phyloP scores from a whole-genome alignment of 306 rosid genomes.

The Cucurbita ficifolia region DNA sequence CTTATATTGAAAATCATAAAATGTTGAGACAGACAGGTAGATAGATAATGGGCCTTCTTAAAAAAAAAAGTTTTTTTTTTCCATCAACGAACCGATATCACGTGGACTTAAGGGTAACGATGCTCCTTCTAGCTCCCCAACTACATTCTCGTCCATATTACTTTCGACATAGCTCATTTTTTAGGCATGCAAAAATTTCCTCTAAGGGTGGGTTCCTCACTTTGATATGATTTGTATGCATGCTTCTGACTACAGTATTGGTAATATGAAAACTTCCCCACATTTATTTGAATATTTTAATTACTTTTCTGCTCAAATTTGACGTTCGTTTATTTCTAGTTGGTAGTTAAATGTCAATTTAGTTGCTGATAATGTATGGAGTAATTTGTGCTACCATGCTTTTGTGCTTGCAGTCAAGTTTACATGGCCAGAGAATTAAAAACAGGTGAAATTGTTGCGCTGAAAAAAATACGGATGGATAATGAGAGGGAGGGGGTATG shows the following conservation, averaged over 20 bases:
- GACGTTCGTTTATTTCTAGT: not conserved
- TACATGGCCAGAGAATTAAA: slow-evolving; percentile 38
- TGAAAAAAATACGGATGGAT: slow-evolving; percentile 46
- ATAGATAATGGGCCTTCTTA: not conserved
- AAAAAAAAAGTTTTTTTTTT: not conserved
- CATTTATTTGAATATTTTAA: not conserved
- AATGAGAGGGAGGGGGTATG: slow-evolving; percentile 43
- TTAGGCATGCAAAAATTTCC: not conserved
- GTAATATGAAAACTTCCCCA: not conserved
- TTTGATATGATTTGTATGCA: not conserved
- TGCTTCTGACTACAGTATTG: not conserved
- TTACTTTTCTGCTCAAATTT: not conserved
- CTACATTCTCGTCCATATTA: not conserved
- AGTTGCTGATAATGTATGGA: not conserved
- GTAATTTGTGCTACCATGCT: not conserved
- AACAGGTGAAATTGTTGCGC: slow-evolving; percentile 39
- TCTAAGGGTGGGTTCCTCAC: not conserved
- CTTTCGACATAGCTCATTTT: not conserved
- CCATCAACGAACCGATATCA: not conserved
- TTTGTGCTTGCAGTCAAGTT: slow-evolving; percentile 31
- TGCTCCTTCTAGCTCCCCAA: not conserved
- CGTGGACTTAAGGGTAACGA: not conserved
- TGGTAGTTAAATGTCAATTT: not conserved
- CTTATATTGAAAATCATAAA: not conserved
- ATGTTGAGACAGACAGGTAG: not conserved